Conservation (phyloP, 192 early-diverging fungal genomes). For the Mortierella hygrophila region DNA sequence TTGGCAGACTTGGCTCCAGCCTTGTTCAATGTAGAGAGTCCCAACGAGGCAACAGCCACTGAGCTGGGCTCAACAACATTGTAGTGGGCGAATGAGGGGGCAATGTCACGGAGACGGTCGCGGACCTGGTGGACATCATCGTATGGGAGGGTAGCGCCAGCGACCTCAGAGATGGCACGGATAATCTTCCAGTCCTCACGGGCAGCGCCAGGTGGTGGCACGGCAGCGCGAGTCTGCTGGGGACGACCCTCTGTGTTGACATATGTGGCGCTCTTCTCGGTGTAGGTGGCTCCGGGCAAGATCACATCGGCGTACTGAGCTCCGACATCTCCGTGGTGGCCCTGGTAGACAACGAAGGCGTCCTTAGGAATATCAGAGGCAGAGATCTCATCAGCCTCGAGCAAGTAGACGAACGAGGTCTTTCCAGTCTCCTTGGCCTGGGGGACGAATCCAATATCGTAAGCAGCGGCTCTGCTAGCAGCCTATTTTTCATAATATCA, state of each 20-base stretch:
- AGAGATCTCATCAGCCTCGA: constrained; percentile 91
- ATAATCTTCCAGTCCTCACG: constrained; percentile 99
- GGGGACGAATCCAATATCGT: constrained; percentile 91
- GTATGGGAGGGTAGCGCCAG: constrained; percentile 88
- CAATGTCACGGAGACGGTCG: constrained; percentile 88
- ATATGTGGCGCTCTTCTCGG: constrained; percentile 95
- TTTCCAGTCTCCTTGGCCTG: constrained; percentile 56
- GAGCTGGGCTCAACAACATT: constrained; percentile 74
- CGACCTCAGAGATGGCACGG: constrained; percentile 94
- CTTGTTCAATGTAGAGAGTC: constrained; percentile 68
- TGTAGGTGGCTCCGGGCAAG: constrained; percentile 95
- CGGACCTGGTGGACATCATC: constrained; percentile 88
- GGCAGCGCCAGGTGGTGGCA: constrained; percentile 87
- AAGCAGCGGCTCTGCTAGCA: constrained; percentile 89
- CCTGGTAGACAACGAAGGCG: constrained; percentile 99
- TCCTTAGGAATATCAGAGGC: constrained; percentile 83
- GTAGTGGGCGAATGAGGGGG: constrained; percentile 84
- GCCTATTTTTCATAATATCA: constrained; percentile 59
- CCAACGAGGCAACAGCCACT: constrained; percentile 68
- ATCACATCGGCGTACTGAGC: constrained; percentile 96
- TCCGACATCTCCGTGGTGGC: constrained; percentile 98
- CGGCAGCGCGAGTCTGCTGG: constrained; percentile 93
- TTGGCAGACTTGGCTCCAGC: constrained; percentile 40
- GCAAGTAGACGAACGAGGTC: constrained; percentile 88
- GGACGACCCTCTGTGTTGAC: constrained; percentile 98